Evolutionary conservation across 768 basidiomycete species (phyloP).

Genomic region (Boletus reticuloceps): DNA sequence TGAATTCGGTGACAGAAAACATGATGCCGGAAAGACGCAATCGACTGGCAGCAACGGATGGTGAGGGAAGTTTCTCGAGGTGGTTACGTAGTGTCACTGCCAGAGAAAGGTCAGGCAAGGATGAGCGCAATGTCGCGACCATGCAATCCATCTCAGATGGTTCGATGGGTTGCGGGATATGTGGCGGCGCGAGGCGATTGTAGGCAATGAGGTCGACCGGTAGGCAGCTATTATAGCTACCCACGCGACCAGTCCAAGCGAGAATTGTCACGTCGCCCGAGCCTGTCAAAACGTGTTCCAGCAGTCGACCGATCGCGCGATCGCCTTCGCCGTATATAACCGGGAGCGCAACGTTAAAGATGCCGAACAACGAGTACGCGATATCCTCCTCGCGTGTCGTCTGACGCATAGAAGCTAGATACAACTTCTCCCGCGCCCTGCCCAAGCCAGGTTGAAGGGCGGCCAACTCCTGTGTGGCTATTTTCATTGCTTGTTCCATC

Average conservation of each 20-base stretch:
- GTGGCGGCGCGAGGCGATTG: neutral
- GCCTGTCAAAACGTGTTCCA: constrained; percentile 3
- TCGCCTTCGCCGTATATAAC: constrained; percentile 9
- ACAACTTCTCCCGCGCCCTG: constrained; percentile 10
- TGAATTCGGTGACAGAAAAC: neutral
- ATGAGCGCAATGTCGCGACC: neutral
- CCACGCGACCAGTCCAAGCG: constrained; percentile 1
- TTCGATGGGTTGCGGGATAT: neutral
- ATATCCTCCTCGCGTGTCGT: constrained; percentile 3
- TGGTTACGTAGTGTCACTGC: neutral
- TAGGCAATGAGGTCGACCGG: neutral
- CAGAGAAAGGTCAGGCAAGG: neutral
- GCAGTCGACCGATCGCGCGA: constrained; percentile 3
- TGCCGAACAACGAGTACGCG: constrained; percentile 9
- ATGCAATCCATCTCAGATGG: neutral
- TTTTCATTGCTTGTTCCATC: neutral
- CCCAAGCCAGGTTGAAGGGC: neutral
- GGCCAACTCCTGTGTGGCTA: neutral
- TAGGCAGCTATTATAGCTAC: constrained; percentile 4
- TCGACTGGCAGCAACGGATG: neutral
- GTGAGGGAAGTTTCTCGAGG: neutral
- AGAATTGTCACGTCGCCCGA: constrained; percentile 2
- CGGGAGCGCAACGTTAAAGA: constrained; percentile 2
- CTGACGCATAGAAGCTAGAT: neutral
- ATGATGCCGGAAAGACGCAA: constrained; percentile 4